Percentiles rank a stretch among this genome's conserved stretches.
These are phyloP conservation scores for Xylaria sp. DNA, from an alignment of 2,329 filamentous ascomycete genomes.

Conservation along the genomic window DNA sequence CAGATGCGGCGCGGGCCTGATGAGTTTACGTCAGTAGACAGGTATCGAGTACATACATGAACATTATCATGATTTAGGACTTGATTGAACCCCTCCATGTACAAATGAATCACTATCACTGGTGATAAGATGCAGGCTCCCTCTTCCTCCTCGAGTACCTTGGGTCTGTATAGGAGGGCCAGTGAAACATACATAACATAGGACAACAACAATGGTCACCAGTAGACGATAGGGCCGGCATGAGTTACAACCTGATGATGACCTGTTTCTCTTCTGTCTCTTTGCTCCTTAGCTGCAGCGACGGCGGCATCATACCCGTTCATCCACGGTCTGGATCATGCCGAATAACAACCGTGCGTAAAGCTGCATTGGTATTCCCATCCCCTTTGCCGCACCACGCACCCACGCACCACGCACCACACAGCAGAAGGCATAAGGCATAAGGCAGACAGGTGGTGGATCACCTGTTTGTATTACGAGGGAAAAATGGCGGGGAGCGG, in stretches of 20 bases:
- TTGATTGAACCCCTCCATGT: slow-evolving; percentile 18
- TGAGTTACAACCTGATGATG: slow-evolving; percentile 10
- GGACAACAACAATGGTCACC: slow-evolving; percentile 7
- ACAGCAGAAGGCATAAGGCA: slow-evolving; percentile 4
- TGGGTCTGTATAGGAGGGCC: slow-evolving; percentile 2
- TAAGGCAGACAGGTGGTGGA: slow-evolving; percentile 27
- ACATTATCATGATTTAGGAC: neutral
- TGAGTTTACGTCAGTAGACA: slow-evolving; percentile 11
- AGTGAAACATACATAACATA: slow-evolving; percentile 10
- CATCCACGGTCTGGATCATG: neutral
- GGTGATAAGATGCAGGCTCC: neutral
- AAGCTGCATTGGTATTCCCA: slow-evolving; percentile 9
- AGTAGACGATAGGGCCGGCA: slow-evolving; percentile 1
- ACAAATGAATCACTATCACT: slow-evolving; percentile 1
- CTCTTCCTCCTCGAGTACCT: no score
- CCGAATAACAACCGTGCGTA: neutral
- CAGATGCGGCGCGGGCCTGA: no score
- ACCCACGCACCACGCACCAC: no score
- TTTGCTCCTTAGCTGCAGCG: neutral
- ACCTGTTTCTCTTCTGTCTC: neutral
- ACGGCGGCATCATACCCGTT: neutral
- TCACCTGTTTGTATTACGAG: slow-evolving; percentile 25
- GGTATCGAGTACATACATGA: slow-evolving; percentile 16
- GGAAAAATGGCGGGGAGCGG: slow-evolving; percentile 16
- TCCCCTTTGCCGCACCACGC: slow-evolving; percentile 10